Evolutionary conservation across 495 filamentous ascomycete genomes (phyloP).

Genomic region (Tuber calosporum): DNA sequence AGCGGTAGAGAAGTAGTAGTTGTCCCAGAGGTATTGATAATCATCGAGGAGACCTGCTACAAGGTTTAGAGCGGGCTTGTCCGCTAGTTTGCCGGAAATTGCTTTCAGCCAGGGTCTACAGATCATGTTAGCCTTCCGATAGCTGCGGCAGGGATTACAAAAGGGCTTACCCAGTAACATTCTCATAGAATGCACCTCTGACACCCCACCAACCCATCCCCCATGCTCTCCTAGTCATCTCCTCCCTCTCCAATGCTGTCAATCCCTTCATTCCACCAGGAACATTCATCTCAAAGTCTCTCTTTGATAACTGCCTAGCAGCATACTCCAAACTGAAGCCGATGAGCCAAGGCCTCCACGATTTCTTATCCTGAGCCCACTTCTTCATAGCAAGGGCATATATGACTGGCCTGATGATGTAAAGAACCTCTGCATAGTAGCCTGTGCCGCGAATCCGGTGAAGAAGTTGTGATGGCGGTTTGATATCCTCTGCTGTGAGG

Average conservation of each 20-base stretch:
- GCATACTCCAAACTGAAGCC: conserved; percentile 81
- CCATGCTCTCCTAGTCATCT: conserved; percentile 78
- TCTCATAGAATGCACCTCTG: conserved; percentile 93
- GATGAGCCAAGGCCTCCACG: conserved; percentile 86
- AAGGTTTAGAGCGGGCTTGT: conserved; percentile 68
- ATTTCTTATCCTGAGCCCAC: conserved; percentile 52
- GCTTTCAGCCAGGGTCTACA: conserved; percentile 54
- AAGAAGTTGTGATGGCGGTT: conserved; percentile 72
- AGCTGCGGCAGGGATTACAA: neutral
- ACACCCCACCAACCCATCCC: conserved; percentile 89
- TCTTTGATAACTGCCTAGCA: conserved; percentile 73
- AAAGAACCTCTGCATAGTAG: conserved; percentile 75
- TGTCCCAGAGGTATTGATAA: conserved; percentile 96
- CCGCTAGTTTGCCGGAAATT: conserved; percentile 60
- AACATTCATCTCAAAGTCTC: conserved; percentile 58
- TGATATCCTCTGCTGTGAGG: conserved; percentile 91
- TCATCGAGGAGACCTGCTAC: conserved; percentile 80
- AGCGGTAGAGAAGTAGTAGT: conserved; percentile 82
- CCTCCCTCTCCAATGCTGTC: conserved; percentile 79
- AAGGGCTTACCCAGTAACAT: conserved; percentile 65
- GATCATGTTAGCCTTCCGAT: conserved; percentile 5
- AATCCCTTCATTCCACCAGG: conserved; percentile 61
- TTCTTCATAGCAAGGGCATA: conserved; percentile 80
- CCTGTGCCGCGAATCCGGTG: conserved; percentile 65
- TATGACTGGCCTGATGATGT: conserved; percentile 79